These are phyloP conservation scores for Aspergillus jensenii DNA, from an alignment of 2,329 filamentous ascomycete genomes.

Conservation along the genomic window DNA sequence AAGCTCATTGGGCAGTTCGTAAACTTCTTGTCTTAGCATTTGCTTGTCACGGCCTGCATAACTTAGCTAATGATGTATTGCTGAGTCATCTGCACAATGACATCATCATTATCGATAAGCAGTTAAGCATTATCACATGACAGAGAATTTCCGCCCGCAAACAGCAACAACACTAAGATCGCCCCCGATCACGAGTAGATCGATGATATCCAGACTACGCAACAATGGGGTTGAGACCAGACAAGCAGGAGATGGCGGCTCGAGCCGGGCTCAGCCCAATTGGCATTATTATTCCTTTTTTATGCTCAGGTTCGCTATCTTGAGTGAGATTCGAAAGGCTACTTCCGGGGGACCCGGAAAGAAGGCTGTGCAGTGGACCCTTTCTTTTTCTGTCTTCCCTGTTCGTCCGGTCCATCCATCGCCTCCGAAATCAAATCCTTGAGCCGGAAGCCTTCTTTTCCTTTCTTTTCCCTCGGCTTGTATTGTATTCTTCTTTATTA, in stretches of 20 bases:
- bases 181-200: background rate
- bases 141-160: background rate
- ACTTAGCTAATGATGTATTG: background rate
- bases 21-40: background rate
- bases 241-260: conserved; percentile 8
- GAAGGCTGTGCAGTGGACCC: conserved; percentile 24
- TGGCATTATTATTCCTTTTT: background rate
- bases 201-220: background rate
- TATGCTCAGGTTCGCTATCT: background rate
- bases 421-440: conserved; percentile 11
- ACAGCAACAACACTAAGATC: background rate
- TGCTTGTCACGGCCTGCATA: background rate
- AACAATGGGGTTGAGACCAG: background rate
- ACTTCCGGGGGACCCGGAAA: conserved; percentile 5
- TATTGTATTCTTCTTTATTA: background rate
- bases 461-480: background rate
- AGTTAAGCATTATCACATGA: conserved; percentile 4
- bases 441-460: background rate
- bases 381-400: conserved; percentile 7
- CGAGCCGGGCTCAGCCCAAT: background rate
- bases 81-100: conserved; percentile 1
- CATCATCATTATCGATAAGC: conserved; percentile 7
- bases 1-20: background rate
- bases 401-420: conserved; percentile 13
- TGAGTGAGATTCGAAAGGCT: background rate